These are phyloP conservation scores for Cytospora chrysosperma DNA, from an alignment of 2,329 filamentous ascomycete genomes.

Conservation along the genomic window DNA sequence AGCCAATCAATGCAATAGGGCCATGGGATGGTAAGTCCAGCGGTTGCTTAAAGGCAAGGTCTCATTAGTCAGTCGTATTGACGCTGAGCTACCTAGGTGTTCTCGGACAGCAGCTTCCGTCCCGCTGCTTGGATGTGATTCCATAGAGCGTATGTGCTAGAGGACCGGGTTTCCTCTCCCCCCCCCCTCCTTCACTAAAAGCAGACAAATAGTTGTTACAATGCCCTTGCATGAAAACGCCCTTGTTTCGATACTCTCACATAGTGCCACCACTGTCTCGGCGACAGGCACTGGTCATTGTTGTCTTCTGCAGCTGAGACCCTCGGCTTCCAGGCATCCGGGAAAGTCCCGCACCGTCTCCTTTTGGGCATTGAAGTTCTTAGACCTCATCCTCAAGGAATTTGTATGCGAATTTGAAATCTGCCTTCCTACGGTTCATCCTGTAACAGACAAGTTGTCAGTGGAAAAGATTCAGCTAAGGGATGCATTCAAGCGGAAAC, in stretches of 20 bases:
- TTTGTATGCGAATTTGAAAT: conserved; percentile 98
- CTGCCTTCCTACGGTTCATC: conserved; percentile 98
- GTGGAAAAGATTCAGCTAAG: neutral
- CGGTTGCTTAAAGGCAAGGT: conserved; percentile 6
- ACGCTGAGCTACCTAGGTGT: neutral
- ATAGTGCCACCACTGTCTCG: neutral
- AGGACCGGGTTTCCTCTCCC: neutral
- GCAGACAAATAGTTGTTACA: conserved; percentile 5
- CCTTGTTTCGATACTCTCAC: neutral
- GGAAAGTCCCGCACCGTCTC: neutral
- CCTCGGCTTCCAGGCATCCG: neutral
- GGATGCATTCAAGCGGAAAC: conserved; percentile 31
- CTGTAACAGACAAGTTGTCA: conserved; percentile 45
- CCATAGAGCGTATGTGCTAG: neutral
- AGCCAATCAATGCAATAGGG: neutral
- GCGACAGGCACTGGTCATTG: neutral
- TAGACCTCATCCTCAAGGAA: conserved; percentile 92
- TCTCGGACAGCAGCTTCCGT: neutral
- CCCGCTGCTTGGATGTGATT: conserved; percentile 2
- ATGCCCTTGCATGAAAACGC: conserved; percentile 1
- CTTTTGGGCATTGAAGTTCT: conserved; percentile 24
- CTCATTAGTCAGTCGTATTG: neutral
- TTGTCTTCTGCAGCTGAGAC: neutral
- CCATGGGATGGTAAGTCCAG: neutral
- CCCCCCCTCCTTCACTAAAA: neutral